These are phyloP conservation scores for Kazachstania psychrophila DNA, from an alignment of 805 yeast species.

Conservation along the genomic window DNA sequence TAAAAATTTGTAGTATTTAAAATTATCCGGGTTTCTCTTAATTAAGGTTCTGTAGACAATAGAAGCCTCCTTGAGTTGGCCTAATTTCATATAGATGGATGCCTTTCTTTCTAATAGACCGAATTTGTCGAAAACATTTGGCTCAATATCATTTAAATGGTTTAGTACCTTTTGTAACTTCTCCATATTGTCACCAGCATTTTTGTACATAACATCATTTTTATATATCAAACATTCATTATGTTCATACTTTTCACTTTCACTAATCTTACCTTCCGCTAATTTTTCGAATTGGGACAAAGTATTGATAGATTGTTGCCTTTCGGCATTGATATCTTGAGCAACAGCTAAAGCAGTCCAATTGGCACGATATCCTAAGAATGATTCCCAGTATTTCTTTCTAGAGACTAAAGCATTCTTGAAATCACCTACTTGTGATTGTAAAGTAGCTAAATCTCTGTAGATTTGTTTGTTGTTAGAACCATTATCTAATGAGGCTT, in stretches of 20 bases:
- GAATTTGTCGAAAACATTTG: conserved; percentile 47
- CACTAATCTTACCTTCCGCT: conserved; percentile 57
- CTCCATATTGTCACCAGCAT: conserved; percentile 41
- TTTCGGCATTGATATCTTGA: conserved; percentile 63
- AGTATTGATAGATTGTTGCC: conserved; percentile 59
- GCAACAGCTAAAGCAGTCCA: conserved; percentile 89
- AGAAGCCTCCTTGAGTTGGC: conserved; percentile 54
- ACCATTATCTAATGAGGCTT: conserved; percentile 66
- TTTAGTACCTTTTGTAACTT: conserved; percentile 51
- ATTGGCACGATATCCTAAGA: conserved; percentile 76
- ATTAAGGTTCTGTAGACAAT: conserved; percentile 56
- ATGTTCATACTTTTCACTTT: conserved; percentile 62
- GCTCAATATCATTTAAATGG: conserved; percentile 45
- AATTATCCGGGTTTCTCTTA: conserved; percentile 78
- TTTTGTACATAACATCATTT: conserved; percentile 51
- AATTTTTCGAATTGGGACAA: conserved; percentile 67
- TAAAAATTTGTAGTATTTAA: conserved; percentile 52
- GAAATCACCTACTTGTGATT: conserved; percentile 71
- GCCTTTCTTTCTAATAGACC: conserved; percentile 62
- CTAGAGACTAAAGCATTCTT: conserved; percentile 54
- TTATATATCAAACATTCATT: conserved; percentile 74
- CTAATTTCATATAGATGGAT: conserved; percentile 48
- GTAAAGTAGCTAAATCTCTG: conserved; percentile 73
- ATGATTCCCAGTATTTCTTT: conserved; percentile 56
- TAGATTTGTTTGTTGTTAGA: conserved; percentile 69